Base-by-base conservation (phyloP, 495 filamentous ascomycete species). In the Tirmania nivea region DNA sequence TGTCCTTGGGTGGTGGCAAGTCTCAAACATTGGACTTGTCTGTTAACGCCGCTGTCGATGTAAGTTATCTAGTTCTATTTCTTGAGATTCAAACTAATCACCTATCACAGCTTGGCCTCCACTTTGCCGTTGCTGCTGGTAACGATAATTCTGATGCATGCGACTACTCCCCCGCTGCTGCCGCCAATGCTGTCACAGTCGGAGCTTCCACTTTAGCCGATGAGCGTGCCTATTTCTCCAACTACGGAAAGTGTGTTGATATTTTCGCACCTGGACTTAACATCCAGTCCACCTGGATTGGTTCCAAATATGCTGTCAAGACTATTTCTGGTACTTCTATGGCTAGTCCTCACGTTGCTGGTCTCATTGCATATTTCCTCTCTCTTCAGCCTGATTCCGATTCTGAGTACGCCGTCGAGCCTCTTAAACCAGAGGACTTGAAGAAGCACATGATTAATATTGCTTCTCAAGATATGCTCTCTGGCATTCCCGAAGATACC, bases 151-250 rank as follows among this genome's bases (percentile, higher is more conserved):
- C 86, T 55, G 87, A 99, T 71, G 92, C 92, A 52, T 99, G 92
- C 81, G 89, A 86, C 72, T 99, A 96, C 76, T 99, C 92, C n/a
- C 92, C 92, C 34, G 92, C 92, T 59, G 81, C 88, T 51, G 85
- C 92, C 57, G 77, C 79, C 60, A 86, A 88, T 66, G 88, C 92
- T 53, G 80, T 99, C 63, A 99, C 92, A 50, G 92, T 99, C 55
- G 92, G 88, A 66, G 92, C 92, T 57, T 93, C 86, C 17, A 93
- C 84, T 55, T 75, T 99, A 35, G 75, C 75, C 59, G 92, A 99
- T 68, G 84, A 87, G 75, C 89, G 92, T 69, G 92, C 92, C 58
- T 99, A 96, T 78, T 99, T 99, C 81, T 96, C 92, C 78, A 99
- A 99, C 81, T 96, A 80, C 70, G 92, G 92, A 67, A 89, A 87